A percentile compares a stretch with the other conserved stretches of the same genome.
Conservation (phyloP, 2,329 filamentous ascomycete species). For the Ophiostoma novo-ulmi region DNA sequence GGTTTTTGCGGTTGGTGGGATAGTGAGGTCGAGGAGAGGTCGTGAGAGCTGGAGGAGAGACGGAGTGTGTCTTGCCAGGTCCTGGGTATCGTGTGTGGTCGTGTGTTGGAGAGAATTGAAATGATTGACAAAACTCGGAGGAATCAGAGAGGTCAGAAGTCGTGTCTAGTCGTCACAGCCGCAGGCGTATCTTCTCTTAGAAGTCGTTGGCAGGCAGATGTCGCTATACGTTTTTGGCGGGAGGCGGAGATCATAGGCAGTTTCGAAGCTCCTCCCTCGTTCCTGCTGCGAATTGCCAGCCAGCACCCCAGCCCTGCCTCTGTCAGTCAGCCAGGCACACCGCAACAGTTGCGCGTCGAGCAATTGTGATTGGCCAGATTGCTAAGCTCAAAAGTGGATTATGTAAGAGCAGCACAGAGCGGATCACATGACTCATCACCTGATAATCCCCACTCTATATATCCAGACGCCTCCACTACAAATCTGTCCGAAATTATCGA, state of each 20-base stretch:
- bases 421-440: neutral
- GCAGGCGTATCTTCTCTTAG: neutral
- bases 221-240: constrained; percentile 21
- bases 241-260: constrained; percentile 13
- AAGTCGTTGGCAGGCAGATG: constrained; percentile 22
- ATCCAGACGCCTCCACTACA: neutral
- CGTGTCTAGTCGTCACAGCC: constrained; percentile 5
- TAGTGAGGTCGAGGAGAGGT: neutral
- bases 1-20: neutral
- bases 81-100: neutral
- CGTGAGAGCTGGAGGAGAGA: constrained; percentile 3
- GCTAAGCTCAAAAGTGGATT: neutral
- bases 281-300: constrained; percentile 13
- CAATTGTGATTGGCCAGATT: constrained; percentile 27
- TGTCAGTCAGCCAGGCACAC: constrained; percentile 29
- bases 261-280: constrained; percentile 17
- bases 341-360: constrained; percentile 31
- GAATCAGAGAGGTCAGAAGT: constrained; percentile 7
- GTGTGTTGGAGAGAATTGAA: neutral
- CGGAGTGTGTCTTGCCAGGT: neutral
- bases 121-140: neutral
- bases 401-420: neutral
- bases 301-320: constrained; percentile 7
- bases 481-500: constrained; percentile 21
- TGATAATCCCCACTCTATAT: neutral